These are phyloP conservation scores for Pythium sp. DNA, from an alignment of 352 stramenopile species.

Conservation along the genomic window DNA sequence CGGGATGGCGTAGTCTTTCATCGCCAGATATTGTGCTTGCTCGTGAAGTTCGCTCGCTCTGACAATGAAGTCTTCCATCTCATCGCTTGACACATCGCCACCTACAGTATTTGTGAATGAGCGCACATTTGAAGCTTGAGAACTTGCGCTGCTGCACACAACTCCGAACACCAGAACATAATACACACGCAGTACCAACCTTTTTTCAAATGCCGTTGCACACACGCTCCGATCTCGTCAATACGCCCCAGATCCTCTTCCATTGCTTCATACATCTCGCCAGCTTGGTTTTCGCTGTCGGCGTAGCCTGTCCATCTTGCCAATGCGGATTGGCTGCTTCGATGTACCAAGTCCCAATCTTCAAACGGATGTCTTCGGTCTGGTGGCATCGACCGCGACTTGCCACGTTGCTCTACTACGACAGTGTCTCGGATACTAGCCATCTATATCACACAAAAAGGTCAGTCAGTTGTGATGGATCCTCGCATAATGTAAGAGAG, in stretches of 20 bases:
- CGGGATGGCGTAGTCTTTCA: constrained; percentile 38
- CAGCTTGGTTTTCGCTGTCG: constrained; percentile 15
- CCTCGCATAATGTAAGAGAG: not conserved
- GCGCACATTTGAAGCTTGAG: not conserved
- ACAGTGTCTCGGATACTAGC: constrained; percentile 24
- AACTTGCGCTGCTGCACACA: too few species aligned
- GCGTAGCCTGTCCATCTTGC: not conserved
- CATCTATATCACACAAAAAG: constrained; percentile 21
- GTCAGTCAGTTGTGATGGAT: not conserved
- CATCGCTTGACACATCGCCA: constrained; percentile 24
- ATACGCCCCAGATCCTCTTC: constrained; percentile 56
- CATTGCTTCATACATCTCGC: constrained; percentile 42
- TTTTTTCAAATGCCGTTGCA: constrained; percentile 40
- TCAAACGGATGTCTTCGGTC: constrained; percentile 2
- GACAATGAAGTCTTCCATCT: constrained; percentile 50
- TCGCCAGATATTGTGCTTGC: constrained; percentile 44
- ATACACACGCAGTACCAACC: constrained; percentile 20
- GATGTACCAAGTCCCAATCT: not conserved
- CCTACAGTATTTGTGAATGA: constrained; percentile 22
- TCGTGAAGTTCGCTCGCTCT: constrained; percentile 30
- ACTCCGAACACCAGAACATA: not conserved
- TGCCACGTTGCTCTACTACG: constrained; percentile 20
- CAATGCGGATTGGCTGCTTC: not conserved
- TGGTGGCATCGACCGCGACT: not conserved
- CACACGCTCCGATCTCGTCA: constrained; percentile 44